Conservation (phyloP, 306 rosid genomes). For the Mimosa pudica region DNA sequence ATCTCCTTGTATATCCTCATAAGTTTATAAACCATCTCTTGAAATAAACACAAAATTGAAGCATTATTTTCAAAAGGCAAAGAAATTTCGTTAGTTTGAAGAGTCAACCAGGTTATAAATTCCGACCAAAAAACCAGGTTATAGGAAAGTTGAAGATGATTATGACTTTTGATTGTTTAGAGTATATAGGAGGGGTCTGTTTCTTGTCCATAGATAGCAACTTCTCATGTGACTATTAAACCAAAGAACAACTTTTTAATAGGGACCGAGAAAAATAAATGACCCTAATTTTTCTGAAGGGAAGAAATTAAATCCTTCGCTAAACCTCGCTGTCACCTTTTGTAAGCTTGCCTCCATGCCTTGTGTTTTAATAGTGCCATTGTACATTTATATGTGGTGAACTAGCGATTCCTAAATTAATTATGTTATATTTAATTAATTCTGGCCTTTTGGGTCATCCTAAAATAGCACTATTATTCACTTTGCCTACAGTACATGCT, state of each 20-base stretch:
- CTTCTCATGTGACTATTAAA: background rate
- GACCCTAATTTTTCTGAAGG: background rate
- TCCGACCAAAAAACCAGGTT: no score
- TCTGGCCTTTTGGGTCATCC: no score
- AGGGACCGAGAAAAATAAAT: background rate
- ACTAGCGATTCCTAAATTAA: no score
- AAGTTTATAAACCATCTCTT: background rate
- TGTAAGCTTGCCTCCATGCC: background rate
- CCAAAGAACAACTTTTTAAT: background rate
- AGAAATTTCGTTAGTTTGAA: background rate
- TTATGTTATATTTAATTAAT: no score
- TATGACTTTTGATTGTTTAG: background rate
- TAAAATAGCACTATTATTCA: background rate
- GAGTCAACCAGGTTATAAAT: background rate
- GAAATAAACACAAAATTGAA: background rate
- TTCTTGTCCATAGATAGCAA: background rate
- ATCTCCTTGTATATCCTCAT: no score
- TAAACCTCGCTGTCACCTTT: background rate
- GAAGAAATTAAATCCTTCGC: background rate
- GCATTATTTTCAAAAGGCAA: background rate
- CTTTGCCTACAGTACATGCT: background rate
- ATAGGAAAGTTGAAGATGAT: background rate
- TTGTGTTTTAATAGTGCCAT: background rate
- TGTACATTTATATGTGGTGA: no score
- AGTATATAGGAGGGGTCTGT: background rate